phyloP scores from a whole-genome alignment of 2,329 filamentous ascomycete species.

The Aspergillus viridinutans region DNA sequence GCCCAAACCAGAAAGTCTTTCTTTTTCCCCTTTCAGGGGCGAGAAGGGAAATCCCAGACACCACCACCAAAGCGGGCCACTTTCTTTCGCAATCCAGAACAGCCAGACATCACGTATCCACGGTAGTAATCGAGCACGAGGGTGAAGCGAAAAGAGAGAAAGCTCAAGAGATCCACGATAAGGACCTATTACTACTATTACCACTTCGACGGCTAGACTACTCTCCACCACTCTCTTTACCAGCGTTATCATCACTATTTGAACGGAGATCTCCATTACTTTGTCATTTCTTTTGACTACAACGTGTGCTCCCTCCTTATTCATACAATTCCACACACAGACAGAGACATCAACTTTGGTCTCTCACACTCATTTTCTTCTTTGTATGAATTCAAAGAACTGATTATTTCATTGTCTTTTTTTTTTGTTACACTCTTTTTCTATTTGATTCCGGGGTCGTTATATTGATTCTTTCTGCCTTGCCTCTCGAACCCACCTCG shows the following conservation, averaged over 20 bases:
- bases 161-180: background rate
- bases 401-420: background rate
- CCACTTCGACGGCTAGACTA: background rate
- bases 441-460: background rate
- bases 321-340: background rate
- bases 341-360: background rate
- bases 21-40: background rate
- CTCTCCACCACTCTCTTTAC: background rate
- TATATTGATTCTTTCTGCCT: slow-evolving; percentile 1
- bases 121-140: background rate
- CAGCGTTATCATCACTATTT: background rate
- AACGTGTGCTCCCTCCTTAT: background rate
- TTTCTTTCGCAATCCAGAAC: background rate
- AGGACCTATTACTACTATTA: background rate
- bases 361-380: background rate
- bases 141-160: background rate
- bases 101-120: background rate
- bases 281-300: background rate
- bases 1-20: background rate
- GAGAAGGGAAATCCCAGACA: background rate
- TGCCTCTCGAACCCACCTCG: background rate
- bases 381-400: background rate
- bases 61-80: background rate
- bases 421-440: background rate
- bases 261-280: background rate